Base-by-base conservation (phyloP, 176 grass and related monocot genomes). In the Canna indica region DNA sequence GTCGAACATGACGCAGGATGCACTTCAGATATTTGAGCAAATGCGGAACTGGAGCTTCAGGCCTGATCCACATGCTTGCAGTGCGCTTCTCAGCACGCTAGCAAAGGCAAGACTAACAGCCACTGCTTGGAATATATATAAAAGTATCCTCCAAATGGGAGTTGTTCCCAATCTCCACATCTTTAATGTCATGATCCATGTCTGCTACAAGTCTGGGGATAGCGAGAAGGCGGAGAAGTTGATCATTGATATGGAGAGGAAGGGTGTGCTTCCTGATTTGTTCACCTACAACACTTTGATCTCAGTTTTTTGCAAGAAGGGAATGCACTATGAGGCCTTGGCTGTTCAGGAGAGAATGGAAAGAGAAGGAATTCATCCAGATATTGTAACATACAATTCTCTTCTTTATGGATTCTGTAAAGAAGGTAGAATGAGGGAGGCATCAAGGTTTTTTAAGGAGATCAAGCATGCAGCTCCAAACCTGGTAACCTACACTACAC, bases 181-280 rank as follows among this genome's bases (percentile, higher is more conserved):
- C 14, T 91, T 78, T 62, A 96, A 91, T 78, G 80, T 89, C 42
- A 91, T 96, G 88, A 79, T 96, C 41, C 85, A 91, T 83, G 92
- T 91, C 12, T 91, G 85, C 73, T 63, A 86, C 34, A 96, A 82
- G 79, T 81, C 92, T 3, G 85, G 92, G 29, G 79, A 96, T 67
- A 34, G 73, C 10, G 36, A 69, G 1, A 72, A 59, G 14, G 85
- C 92, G 0, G 78, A 76, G 75, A 59, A 70, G 39, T 73, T 96
- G 34, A 18, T 95, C 28, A 47, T 59, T 15, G 74, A 82, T 76
- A 95, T 95, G 84, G 87, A 95, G 33, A 38, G 41, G 0, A 81
- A 68, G 4, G 84, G 48, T 18, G 67, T 88, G 18, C 78, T 36
- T 8, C 61, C 91, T 29, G 81, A 88, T 74, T 72, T 76, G 13